A percentile compares a stretch with the other conserved stretches of the same genome.
Conservation (phyloP, 371 early-diverging fungal genomes). For the Sporodiniella umbellata region DNA sequence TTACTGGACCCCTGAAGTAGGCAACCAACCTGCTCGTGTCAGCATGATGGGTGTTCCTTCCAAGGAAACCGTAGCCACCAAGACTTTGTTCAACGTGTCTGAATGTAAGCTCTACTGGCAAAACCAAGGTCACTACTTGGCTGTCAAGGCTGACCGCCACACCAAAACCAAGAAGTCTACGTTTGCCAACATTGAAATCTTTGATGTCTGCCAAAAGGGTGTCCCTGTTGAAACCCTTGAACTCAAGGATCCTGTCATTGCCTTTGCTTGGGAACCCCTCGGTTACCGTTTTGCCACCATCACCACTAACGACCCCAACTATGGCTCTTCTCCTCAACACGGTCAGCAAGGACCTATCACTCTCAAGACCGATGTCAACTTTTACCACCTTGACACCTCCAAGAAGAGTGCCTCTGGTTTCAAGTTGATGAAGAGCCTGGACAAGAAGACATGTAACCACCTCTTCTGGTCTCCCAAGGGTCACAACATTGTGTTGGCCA, state of each 20-base stretch:
- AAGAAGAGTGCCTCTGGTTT: conserved; percentile 61
- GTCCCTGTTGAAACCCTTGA: conserved; percentile 95
- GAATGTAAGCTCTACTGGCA: conserved; percentile 94
- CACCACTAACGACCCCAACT: conserved; percentile 69
- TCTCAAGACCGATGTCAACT: conserved; percentile 72
- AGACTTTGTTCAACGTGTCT: conserved; percentile 94
- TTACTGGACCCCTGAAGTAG: conserved; percentile 95
- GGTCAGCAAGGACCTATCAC: conserved; percentile 53
- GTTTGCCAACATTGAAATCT: conserved; percentile 90
- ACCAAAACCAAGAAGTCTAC: conserved; percentile 92
- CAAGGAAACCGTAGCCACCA: conserved; percentile 87
- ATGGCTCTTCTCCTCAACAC: conserved; percentile 39
- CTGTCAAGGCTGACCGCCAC: conserved; percentile 89
- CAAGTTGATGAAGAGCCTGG: conserved; percentile 62
- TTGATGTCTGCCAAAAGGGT: conserved; percentile 88
- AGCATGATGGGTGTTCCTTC: conserved; percentile 82
- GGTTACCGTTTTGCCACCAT: conserved; percentile 85
- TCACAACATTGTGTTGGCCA: conserved; percentile 88
- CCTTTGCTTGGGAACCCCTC: conserved; percentile 94
- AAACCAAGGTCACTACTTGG: conserved; percentile 83
- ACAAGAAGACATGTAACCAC: conserved; percentile 78
- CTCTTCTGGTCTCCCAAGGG: conserved; percentile 97
- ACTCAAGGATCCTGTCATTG: conserved; percentile 77
- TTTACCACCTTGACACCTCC: conserved; percentile 73
- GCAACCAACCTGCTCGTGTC: conserved; percentile 95